Evolutionary conservation across 768 basidiomycete species (phyloP).

Genomic region (Ephemerocybe angulata): DNA sequence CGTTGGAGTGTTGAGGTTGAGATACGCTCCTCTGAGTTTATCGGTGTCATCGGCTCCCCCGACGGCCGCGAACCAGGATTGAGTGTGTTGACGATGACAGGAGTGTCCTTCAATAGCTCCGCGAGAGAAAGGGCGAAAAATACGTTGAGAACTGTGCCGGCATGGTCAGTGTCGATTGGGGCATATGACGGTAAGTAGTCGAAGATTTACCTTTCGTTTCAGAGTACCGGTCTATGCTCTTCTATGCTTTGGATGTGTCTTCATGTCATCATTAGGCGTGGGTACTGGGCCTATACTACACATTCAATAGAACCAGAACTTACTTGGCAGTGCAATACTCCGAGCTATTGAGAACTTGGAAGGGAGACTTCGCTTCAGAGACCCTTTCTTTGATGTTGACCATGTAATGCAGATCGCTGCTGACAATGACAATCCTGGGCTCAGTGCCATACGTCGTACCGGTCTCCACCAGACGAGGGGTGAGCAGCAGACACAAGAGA

Average conservation of each 20-base stretch:
- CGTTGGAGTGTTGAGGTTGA: not conserved
- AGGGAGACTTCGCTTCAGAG: conserved; percentile 19
- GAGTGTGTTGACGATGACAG: conserved; percentile 32
- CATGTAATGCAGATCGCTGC: conserved; percentile 38
- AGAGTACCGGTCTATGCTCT: not conserved
- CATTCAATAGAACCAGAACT: not conserved
- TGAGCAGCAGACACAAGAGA: conserved; percentile 34
- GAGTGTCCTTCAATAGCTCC: conserved; percentile 21
- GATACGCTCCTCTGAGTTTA: conserved; percentile 1
- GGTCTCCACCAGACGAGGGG: conserved; percentile 38
- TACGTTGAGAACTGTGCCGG: conserved; percentile 39
- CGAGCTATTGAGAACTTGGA: conserved; percentile 26
- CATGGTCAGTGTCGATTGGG: too few species aligned
- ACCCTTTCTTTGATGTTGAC: conserved; percentile 20
- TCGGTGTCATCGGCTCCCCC: conserved; percentile 13
- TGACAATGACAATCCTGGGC: conserved; percentile 36
- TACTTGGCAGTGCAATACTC: conserved; percentile 21
- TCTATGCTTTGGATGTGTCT: too few species aligned
- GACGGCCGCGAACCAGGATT: conserved; percentile 39
- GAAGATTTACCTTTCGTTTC: conserved; percentile 1
- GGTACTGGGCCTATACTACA: too few species aligned
- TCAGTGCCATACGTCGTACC: conserved; percentile 22
- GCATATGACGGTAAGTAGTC: not conserved
- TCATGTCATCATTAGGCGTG: not conserved
- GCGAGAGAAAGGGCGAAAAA: conserved; percentile 36